Evolutionary conservation across 2,329 filamentous ascomycete genomes (phyloP).

Genomic region (Ophiosphaerella herpotricha): DNA sequence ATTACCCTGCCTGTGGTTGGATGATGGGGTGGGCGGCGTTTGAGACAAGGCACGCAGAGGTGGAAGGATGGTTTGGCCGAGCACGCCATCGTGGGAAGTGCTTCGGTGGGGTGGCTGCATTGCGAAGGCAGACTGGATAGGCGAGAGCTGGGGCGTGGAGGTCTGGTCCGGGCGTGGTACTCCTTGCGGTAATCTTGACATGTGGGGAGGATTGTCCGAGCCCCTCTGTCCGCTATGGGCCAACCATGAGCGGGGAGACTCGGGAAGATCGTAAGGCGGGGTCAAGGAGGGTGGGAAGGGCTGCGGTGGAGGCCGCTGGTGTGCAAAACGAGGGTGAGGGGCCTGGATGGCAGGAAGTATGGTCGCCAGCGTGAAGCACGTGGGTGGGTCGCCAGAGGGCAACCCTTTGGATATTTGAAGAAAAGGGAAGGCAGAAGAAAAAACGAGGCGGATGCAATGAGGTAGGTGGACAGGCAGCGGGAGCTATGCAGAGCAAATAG

Average conservation of each 20-base stretch:
- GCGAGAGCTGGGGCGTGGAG: conserved; percentile 34
- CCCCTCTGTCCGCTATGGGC: conserved; percentile 32
- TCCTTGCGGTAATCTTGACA: conserved; percentile 32
- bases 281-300: conserved; percentile 37
- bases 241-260: conserved; percentile 44
- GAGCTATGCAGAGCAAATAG: not conserved
- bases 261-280: conserved; percentile 40
- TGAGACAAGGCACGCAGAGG: conserved; percentile 41
- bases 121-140: conserved; percentile 25
- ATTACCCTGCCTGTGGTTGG: conserved; percentile 36
- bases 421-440: conserved; percentile 1
- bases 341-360: conserved; percentile 41
- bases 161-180: conserved; percentile 30
- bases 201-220: conserved; percentile 35
- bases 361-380: conserved; percentile 44
- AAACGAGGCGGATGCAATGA: not conserved
- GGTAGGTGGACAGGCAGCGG: too few relatives aligned
- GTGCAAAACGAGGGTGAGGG: conserved; percentile 39
- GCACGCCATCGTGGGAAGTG: conserved; percentile 21
- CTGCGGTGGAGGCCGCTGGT: conserved; percentile 28
- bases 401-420: conserved; percentile 23
- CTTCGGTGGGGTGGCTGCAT: conserved; percentile 34
- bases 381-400: conserved; percentile 29
- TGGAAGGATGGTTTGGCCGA: conserved; percentile 31
- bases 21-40: conserved; percentile 42